A percentile compares a stretch with the other conserved stretches of the same genome.
These are phyloP conservation scores for Geotrichum restrictum DNA, from an alignment of 1,139 yeast genomes.

Conservation along the genomic window DNA sequence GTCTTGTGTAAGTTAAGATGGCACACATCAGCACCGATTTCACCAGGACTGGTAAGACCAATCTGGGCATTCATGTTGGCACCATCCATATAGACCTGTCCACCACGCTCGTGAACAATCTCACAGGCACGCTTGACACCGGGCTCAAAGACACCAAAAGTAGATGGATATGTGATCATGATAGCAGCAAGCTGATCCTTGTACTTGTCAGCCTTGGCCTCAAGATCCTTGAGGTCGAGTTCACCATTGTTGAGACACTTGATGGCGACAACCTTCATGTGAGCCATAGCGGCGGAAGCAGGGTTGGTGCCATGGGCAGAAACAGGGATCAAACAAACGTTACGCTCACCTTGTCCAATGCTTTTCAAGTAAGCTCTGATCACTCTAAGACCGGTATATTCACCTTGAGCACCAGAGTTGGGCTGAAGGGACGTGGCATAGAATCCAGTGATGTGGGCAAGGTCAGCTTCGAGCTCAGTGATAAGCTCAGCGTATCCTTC, in stretches of 20 bases:
- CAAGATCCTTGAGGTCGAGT: conserved; percentile 72
- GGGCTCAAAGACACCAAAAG: conserved; percentile 94
- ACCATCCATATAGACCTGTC: conserved; percentile 95
- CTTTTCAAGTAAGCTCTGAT: conserved; percentile 74
- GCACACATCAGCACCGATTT: conserved; percentile 97
- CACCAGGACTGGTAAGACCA: conserved; percentile 96
- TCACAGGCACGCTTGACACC: conserved; percentile 82
- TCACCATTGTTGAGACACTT: conserved; percentile 85
- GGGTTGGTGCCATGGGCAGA: conserved; percentile 99
- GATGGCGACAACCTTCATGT: conserved; percentile 86
- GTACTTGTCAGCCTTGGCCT: conserved; percentile 67
- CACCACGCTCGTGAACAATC: conserved; percentile 78
- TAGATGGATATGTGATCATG: conserved; percentile 96
- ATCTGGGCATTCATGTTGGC: conserved; percentile 99
- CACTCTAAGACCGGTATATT: conserved; percentile 87
- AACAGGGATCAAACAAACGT: conserved; percentile 90
- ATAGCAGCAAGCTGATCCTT: conserved; percentile 73
- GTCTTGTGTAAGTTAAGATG: conserved; percentile 95
- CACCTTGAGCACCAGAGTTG: conserved; percentile 98
- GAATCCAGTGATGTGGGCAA: conserved; percentile 93
- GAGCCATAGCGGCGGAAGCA: conserved; percentile 97
- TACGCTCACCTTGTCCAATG: conserved; percentile 68
- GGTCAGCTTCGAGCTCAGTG: conserved; percentile 71
- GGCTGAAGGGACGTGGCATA: conserved; percentile 91
- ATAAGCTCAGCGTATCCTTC: conserved; percentile 75